Conservation (phyloP, 805 yeast species). For the Sporopachydermia lactativora region DNA sequence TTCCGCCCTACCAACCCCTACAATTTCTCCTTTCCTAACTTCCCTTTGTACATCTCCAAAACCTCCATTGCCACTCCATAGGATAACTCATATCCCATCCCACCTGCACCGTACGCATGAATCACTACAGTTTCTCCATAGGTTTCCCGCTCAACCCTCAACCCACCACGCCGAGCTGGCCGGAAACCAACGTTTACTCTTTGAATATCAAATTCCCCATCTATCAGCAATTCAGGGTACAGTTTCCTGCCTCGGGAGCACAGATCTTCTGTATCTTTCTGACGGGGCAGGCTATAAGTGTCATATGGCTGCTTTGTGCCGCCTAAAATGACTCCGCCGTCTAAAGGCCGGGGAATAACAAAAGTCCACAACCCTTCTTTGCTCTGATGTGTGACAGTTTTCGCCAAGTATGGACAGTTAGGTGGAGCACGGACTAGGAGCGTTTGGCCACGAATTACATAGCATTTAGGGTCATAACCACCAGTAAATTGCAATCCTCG, state of each 20-base stretch:
- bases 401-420: constrained; percentile 17
- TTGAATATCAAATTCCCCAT: constrained; percentile 30
- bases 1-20: too few species aligned
- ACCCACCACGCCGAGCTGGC: constrained; percentile 49
- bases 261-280: constrained; percentile 33
- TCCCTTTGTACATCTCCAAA: neutral
- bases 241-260: constrained; percentile 27
- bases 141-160: constrained; percentile 26
- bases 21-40: too few species aligned
- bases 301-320: constrained; percentile 52
- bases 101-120: constrained; percentile 65
- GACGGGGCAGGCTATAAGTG: constrained; percentile 20
- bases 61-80: constrained; percentile 48
- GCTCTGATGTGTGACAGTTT: constrained; percentile 44
- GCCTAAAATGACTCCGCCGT: constrained; percentile 54
- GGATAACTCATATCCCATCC: constrained; percentile 57
- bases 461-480: constrained; percentile 34
- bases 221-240: constrained; percentile 42
- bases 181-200: constrained; percentile 54
- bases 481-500: constrained; percentile 46
- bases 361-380: constrained; percentile 46
- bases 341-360: constrained; percentile 43
- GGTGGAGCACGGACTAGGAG: constrained; percentile 37
- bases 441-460: constrained; percentile 58
- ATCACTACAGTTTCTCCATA: constrained; percentile 22